phyloP scores from a whole-genome alignment of 2,329 filamentous ascomycete species.

The Teratosphaeria epicoccoides region DNA sequence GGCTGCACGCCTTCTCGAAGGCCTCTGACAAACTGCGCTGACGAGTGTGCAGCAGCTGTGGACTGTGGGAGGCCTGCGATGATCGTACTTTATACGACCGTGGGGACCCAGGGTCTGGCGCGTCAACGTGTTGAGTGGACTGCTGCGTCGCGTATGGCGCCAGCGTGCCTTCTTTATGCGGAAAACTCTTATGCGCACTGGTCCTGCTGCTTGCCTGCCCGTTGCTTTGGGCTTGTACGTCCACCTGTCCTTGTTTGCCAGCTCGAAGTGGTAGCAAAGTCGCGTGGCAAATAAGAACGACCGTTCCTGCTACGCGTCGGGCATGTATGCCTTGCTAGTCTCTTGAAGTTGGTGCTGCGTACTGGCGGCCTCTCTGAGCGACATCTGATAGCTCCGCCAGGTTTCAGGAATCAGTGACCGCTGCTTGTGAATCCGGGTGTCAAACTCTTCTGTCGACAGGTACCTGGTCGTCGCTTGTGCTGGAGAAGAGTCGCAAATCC shows the following conservation, averaged over 20 bases:
- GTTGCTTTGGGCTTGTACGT: neutral
- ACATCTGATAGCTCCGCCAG: neutral
- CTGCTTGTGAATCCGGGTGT: neutral
- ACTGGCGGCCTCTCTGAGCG: neutral
- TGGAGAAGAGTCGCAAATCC: neutral
- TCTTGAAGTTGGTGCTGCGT: neutral
- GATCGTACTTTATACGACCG: neutral
- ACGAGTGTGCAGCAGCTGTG: neutral
- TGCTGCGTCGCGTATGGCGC: neutral
- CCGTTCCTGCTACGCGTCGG: too few relatives aligned
- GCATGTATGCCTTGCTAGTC: neutral
- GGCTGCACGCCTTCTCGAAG: slow-evolving; percentile 20
- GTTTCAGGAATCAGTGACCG: neutral
- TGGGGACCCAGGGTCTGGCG: neutral
- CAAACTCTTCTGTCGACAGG: neutral
- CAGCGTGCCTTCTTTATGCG: neutral
- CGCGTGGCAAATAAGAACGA: neutral
- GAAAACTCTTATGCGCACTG: neutral
- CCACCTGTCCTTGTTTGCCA: neutral
- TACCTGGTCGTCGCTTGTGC: neutral
- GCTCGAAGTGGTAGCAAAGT: neutral
- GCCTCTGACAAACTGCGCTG: slow-evolving; percentile 4
- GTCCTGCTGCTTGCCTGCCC: neutral
- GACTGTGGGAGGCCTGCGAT: neutral
- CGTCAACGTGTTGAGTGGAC: neutral